A percentile compares a stretch with the other conserved stretches of the same genome.
phyloP scores from a whole-genome alignment of 2,329 filamentous ascomycete species.

The Fusarium floridanum region DNA sequence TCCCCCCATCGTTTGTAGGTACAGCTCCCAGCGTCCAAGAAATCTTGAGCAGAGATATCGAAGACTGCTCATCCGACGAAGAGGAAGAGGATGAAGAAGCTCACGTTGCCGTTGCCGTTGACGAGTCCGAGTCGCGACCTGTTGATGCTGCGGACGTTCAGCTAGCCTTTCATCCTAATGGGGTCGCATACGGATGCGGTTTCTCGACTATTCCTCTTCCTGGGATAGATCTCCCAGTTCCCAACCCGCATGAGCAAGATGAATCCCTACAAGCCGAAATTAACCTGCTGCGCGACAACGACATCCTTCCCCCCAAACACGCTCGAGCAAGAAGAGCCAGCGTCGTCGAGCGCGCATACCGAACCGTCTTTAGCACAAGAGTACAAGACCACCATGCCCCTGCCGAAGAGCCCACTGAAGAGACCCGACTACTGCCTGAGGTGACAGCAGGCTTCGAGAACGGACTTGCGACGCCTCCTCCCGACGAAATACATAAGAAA shows the following conservation, averaged over 20 bases:
- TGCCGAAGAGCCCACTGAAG: slow-evolving; percentile 10
- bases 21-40: slow-evolving; percentile 31
- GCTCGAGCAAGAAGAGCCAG: slow-evolving; percentile 9
- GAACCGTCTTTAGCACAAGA: slow-evolving; percentile 26
- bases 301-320: slow-evolving; percentile 29
- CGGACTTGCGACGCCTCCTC: slow-evolving; percentile 19
- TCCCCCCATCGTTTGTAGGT: slow-evolving; percentile 28
- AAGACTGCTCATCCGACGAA: slow-evolving; percentile 39
- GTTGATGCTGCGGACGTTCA: slow-evolving; percentile 22
- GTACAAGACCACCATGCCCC: slow-evolving; percentile 31
- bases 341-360: slow-evolving; percentile 17
- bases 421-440: slow-evolving; percentile 14
- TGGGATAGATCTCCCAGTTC: slow-evolving; percentile 29
- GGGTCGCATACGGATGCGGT: slow-evolving; percentile 33
- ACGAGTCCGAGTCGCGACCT: slow-evolving; percentile 15
- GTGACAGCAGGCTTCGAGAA: slow-evolving; percentile 9
- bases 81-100: slow-evolving; percentile 27
- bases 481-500: slow-evolving; percentile 36
- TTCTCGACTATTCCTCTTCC: slow-evolving; percentile 37
- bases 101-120: not conserved
- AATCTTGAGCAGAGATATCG: slow-evolving; percentile 37
- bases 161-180: slow-evolving; percentile 38
- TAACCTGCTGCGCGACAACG: slow-evolving; percentile 36
- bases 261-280: slow-evolving; percentile 36
- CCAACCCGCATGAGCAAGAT: slow-evolving; percentile 39